Base-by-base conservation (phyloP, 805 yeast genomes). In the Candida xyloterini region DNA sequence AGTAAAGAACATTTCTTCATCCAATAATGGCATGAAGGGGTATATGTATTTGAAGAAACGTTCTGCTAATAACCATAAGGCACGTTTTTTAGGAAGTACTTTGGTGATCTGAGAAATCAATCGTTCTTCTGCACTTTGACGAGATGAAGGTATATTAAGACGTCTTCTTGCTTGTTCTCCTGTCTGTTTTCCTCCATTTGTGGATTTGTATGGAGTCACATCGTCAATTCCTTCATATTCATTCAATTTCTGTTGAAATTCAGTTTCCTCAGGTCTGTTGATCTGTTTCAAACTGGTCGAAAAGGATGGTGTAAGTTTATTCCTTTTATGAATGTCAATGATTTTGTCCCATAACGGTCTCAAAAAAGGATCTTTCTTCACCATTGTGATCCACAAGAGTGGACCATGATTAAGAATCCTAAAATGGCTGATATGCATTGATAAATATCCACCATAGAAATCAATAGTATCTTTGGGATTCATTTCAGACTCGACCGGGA, bases 351-450 rank as follows among this genome's bases (percentile, higher is more conserved):
- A 66, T n/a, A 67, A 44, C 2, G 65, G 57, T 13, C 53, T 50
- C 41, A 66, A 30, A 50, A 60, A 61, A 32, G 60, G 62, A 56
- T 79, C 84, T 46, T 67, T 74, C 39, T 67, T 66, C 38, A 77
- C 56, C 18, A 73, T 41, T 0, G 81, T 57, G 4, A 71, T 47
- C 71, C 78, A 71, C 1, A 79, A 56, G 25, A 76, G 63, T 0
- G 82, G 78, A 1, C 82, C 84, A 55, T 67, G 71, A 48, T 70
- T 68, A 43, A 66, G 65, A 23, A 70, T 56, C 30, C 76, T 56
- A 3, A 68, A 59, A 34, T 64, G 68, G 20, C 63, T 64, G 13
- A 66, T 44, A 36, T 67, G 57, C 39, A 74, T 62, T 0, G 82
- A 71, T 3, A 67, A 46, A 46, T 65, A 65, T 2, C 73, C 74